These are phyloP conservation scores for Plectosphaerella plurivora DNA, from an alignment of 2,329 filamentous ascomycete species.

Conservation along the genomic window DNA sequence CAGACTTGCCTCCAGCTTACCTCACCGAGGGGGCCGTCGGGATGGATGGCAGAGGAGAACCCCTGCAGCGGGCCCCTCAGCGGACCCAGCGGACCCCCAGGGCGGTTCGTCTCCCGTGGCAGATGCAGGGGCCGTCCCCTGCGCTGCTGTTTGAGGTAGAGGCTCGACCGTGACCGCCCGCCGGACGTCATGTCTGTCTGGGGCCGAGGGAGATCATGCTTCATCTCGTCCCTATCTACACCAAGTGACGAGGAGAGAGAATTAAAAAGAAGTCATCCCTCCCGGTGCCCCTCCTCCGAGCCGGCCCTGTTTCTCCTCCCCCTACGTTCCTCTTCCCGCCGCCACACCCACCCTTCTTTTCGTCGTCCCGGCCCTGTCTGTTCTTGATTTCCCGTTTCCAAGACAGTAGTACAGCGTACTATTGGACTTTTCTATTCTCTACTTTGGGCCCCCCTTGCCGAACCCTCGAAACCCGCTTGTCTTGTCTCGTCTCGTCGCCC, in stretches of 20 bases:
- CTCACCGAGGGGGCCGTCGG: too few relatives aligned
- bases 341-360: not conserved
- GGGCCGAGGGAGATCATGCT: not conserved
- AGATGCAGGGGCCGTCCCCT: not conserved
- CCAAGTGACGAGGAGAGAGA: not conserved
- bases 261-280: not conserved
- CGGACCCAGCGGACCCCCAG: too few relatives aligned
- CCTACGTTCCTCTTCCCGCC: not conserved
- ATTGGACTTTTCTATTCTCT: not conserved
- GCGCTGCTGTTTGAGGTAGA: not conserved
- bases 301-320: not conserved
- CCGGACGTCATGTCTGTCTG: too few relatives aligned
- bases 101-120: not conserved
- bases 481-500: not conserved
- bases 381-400: not conserved
- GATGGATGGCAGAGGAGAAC: too few relatives aligned
- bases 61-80: too few relatives aligned
- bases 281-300: not conserved
- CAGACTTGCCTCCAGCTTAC: too few relatives aligned
- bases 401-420: slow-evolving; percentile 1
- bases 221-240: not conserved
- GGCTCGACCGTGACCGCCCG: not conserved
- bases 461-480: not conserved
- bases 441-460: not conserved
- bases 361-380: not conserved